Percentiles rank a stretch among this genome's conserved stretches.
These are phyloP conservation scores for Pseudonectria foliicola DNA, from an alignment of 2,329 filamentous ascomycete genomes.

Conservation along the genomic window DNA sequence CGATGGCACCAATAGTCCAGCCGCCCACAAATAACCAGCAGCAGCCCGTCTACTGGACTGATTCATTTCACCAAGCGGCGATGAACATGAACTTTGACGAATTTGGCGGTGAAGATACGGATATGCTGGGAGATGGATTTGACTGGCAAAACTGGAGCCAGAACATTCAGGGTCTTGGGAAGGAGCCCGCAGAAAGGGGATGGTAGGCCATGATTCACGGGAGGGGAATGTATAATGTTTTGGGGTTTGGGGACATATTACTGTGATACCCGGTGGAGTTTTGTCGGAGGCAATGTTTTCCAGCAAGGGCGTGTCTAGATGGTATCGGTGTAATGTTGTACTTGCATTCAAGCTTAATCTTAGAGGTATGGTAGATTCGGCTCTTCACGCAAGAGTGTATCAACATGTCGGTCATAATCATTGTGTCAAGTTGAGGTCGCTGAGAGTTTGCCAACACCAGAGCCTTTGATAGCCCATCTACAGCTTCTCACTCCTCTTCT, in stretches of 20 bases:
- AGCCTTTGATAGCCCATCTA: conserved; percentile 6
- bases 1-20: conserved; percentile 9
- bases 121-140: conserved; percentile 36
- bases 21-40: conserved; percentile 26
- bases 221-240: neutral
- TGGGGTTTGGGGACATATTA: neutral
- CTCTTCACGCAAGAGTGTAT: conserved; percentile 4
- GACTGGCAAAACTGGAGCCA: conserved; percentile 45
- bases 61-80: conserved; percentile 19
- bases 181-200: conserved; percentile 15
- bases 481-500: conserved; percentile 19
- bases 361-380: conserved; percentile 10
- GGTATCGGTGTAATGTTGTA: no score
- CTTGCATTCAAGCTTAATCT: no score
- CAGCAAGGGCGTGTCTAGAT: conserved; percentile 3
- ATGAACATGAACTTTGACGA: conserved; percentile 24
- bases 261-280: conserved; percentile 20
- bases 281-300: neutral
- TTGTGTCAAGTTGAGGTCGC: no score
- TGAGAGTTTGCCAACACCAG: neutral
- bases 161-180: conserved; percentile 33
- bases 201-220: conserved; percentile 1
- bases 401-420: neutral
- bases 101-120: conserved; percentile 25
- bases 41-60: conserved; percentile 37